A percentile compares a stretch with the other conserved stretches of the same genome.
Conservation (phyloP, 768 basidiomycete species). For the Lactifluus pinguis region DNA sequence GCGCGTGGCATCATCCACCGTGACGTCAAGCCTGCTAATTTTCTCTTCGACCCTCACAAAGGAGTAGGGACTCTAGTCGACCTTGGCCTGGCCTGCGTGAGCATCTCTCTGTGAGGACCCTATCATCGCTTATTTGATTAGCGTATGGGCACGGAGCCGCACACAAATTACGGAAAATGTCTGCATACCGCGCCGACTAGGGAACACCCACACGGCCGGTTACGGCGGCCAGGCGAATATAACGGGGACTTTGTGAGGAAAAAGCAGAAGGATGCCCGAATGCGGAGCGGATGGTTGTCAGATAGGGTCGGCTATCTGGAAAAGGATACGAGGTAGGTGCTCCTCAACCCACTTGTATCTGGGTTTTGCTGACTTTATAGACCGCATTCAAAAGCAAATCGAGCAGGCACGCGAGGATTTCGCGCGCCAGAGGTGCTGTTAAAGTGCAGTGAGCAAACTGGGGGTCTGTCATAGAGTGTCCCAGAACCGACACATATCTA, state of each 20-base stretch:
- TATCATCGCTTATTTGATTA: not conserved
- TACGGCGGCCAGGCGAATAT: slow-evolving; percentile 36
- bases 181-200: slow-evolving; percentile 64
- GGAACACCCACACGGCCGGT: slow-evolving; percentile 61
- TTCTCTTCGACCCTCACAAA: slow-evolving; percentile 81
- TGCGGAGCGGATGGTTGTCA: slow-evolving; percentile 41
- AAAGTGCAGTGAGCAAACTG: slow-evolving; percentile 89
- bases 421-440: slow-evolving; percentile 93
- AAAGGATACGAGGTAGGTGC: slow-evolving; percentile 57
- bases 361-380: slow-evolving; percentile 28
- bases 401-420: slow-evolving; percentile 95
- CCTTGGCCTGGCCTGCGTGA: slow-evolving; percentile 90
- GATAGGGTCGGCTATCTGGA: slow-evolving; percentile 74
- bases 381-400: slow-evolving; percentile 83
- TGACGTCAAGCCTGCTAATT: slow-evolving; percentile 97
- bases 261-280: slow-evolving; percentile 51
- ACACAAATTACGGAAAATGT: slow-evolving; percentile 47
- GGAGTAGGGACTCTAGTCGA: slow-evolving; percentile 85
- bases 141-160: slow-evolving; percentile 43
- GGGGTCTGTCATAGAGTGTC: slow-evolving; percentile 45
- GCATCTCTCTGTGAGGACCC: slow-evolving; percentile 20
- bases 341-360: not conserved
- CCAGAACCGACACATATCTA: not conserved
- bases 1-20: slow-evolving; percentile 84
- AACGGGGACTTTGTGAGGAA: slow-evolving; percentile 42